Evolutionary conservation across 2,329 filamentous ascomycete species (phyloP), one percentile per base, ranked within the genome.

Genomic region (Cladosporium sp.): DNA sequence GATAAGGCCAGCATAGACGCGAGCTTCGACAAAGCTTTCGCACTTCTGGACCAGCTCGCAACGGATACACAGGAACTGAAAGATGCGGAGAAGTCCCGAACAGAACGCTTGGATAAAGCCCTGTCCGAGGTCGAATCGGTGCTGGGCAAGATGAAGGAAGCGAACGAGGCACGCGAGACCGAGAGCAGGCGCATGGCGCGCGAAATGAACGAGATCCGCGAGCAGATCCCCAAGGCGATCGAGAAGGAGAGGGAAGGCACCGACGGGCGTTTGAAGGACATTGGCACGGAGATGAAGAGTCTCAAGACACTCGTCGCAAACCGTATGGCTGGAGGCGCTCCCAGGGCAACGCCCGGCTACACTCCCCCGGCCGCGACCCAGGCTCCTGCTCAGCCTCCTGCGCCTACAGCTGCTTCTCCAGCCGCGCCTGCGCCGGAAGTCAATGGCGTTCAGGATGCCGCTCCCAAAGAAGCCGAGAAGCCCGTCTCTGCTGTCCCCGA

Each of bases 1-100:
- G 93, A 98, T 70, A 98, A 98, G 72, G 83, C 89, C 57, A 82
- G 83, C 37, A 91, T 98, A 54, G 91, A 97, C 68, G 90, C 91
- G 58, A 87, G 92, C 54, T 98, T 98, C 70, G 87, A 93, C 62
- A 88, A 87, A 63, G 89, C 92, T 2, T 98, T 98, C 68, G 78
- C 85, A 14, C 80, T 97, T 11, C 84, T 98, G 9, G 93, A 98
- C 55, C 93, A 97, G 67, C 80, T 98, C 1, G 83, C 88, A 35
- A 87, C 89, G 62, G 95, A 98, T 68, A 98, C 93, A 0, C 84
- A 90, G 49, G 81, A 84, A 8, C 80, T 98, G 55, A 98, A 98
- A 73, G 79, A 82, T 4, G 86, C 91, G 0, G 93, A 98, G 74
- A 80, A 90, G 67, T 80, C 87, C 54, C 82, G 93, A 55, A 95